phyloP scores from a whole-genome alignment of 2,329 filamentous ascomycete genomes.

The Reticulascus tulasneorum region DNA sequence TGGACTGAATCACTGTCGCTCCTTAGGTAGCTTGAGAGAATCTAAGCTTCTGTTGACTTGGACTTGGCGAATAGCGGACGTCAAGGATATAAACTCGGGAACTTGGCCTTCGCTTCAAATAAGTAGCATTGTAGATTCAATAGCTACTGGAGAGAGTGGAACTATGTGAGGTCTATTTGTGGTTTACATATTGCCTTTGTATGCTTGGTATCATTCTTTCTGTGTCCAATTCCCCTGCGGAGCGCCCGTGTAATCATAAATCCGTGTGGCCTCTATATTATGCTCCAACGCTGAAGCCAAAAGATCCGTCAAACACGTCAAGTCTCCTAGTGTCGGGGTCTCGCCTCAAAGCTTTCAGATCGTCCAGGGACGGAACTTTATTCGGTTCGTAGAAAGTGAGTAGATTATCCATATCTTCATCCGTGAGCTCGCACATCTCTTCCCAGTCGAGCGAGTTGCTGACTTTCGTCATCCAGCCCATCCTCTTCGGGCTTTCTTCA shows the following conservation, averaged over 20 bases:
- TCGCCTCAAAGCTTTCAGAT: slow-evolving; percentile 51
- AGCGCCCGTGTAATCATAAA: no score
- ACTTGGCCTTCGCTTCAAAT: no score
- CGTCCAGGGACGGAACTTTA: slow-evolving; percentile 52
- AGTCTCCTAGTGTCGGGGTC: slow-evolving; percentile 36
- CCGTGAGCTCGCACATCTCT: slow-evolving; percentile 76
- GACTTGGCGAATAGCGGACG: no score
- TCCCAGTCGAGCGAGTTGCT: slow-evolving; percentile 84
- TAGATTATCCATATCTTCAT: slow-evolving; percentile 81
- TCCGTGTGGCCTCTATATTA: slow-evolving; percentile 6
- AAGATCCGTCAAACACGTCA: slow-evolving; percentile 57
- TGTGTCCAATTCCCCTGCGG: no score
- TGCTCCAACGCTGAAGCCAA: slow-evolving; percentile 52
- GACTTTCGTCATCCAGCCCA: slow-evolving; percentile 93
- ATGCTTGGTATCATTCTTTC: background rate
- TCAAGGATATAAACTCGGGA: no score
- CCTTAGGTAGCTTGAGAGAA: no score
- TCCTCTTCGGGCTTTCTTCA: slow-evolving; percentile 78
- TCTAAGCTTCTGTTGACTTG: no score
- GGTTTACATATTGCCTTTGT: background rate
- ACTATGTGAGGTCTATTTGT: background rate
- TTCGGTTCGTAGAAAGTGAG: slow-evolving; percentile 65
- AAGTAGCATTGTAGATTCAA: no score
- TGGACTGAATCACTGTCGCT: no score
- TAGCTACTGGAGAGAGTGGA: background rate